phyloP scores from a whole-genome alignment of 768 basidiomycete species.

The Pleurotus eryngii region DNA sequence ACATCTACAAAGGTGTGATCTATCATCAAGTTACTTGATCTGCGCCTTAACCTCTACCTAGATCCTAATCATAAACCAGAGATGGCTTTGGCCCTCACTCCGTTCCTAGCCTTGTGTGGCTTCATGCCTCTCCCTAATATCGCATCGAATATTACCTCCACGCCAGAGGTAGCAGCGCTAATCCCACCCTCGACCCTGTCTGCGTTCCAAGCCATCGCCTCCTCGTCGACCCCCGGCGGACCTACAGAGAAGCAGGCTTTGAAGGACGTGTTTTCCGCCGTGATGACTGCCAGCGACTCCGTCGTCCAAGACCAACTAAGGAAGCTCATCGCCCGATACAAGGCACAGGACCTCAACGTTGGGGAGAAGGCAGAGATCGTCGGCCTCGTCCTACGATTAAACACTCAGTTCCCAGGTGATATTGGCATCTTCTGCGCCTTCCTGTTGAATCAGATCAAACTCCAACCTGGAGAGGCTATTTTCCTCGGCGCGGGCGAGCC shows the following conservation, averaged over 20 bases:
- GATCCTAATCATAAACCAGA: slow-evolving; percentile 99
- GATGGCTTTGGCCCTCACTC: slow-evolving; percentile 95
- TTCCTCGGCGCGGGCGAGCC: slow-evolving; percentile 96
- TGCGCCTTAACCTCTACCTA: slow-evolving; percentile 20
- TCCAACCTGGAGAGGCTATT: slow-evolving; percentile 85
- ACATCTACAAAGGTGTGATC: slow-evolving; percentile 84
- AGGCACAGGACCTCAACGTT: slow-evolving; percentile 31
- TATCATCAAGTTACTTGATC: not conserved
- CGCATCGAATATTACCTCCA: slow-evolving; percentile 56
- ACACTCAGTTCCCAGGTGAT: slow-evolving; percentile 84
- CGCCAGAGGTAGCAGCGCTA: slow-evolving; percentile 75
- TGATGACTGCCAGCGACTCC: slow-evolving; percentile 76
- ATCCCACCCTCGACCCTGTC: slow-evolving; percentile 55
- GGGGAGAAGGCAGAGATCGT: slow-evolving; percentile 44
- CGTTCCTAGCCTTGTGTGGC: slow-evolving; percentile 88
- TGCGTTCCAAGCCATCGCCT: slow-evolving; percentile 46
- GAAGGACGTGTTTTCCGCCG: slow-evolving; percentile 71
- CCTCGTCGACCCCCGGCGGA: slow-evolving; percentile 37
- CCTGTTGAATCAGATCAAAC: slow-evolving; percentile 79
- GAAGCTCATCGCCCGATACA: slow-evolving; percentile 62
- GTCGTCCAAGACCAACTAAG: slow-evolving; percentile 52
- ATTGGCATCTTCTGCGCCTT: slow-evolving; percentile 92
- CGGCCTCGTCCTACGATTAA: slow-evolving; percentile 59
- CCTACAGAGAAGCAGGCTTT: slow-evolving; percentile 58
- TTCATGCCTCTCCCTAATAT: slow-evolving; percentile 82